phyloP scores from a whole-genome alignment of 495 filamentous ascomycete genomes.

The Neurospora intermedia region DNA sequence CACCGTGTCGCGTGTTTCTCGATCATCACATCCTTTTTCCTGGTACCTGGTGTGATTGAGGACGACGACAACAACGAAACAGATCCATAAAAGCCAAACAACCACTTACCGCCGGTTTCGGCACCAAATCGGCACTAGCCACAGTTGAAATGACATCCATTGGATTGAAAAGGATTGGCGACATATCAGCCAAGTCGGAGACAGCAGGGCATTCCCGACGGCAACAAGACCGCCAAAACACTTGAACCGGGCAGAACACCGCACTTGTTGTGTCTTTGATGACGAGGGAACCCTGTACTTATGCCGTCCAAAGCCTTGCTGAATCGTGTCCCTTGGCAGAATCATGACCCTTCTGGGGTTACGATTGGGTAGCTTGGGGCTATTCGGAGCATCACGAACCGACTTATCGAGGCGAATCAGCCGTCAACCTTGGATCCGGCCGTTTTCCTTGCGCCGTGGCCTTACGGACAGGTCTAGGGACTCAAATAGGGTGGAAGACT shows the following conservation, averaged over 20 bases:
- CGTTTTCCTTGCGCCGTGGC: conserved; percentile 11
- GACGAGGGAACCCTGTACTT: conserved; percentile 17
- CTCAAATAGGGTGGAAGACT: conserved; percentile 16
- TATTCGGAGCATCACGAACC: conserved; percentile 17
- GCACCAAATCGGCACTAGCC: background rate
- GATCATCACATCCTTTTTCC: background rate
- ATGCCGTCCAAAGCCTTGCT: conserved; percentile 17
- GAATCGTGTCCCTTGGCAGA: conserved; percentile 15
- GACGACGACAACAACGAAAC: background rate
- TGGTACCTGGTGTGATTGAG: background rate
- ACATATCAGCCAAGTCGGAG: background rate
- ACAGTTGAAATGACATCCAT: background rate
- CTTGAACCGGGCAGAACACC: background rate
- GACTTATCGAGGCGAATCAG: conserved; percentile 14
- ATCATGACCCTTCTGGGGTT: conserved; percentile 6
- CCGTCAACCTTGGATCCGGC: conserved; percentile 20
- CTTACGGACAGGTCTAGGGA: conserved; percentile 9
- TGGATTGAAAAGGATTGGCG: background rate
- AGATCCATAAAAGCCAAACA: background rate
- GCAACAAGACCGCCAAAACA: conserved; percentile 7
- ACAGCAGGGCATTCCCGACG: conserved; percentile 1
- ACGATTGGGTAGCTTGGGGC: background rate
- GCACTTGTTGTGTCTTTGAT: background rate
- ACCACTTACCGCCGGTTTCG: background rate
- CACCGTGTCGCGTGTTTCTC: background rate